Evolutionary conservation across 2,329 filamentous ascomycete species (phyloP), one percentile per base, ranked within the genome.

Genomic region (Ascochyta viciae-villosae): DNA sequence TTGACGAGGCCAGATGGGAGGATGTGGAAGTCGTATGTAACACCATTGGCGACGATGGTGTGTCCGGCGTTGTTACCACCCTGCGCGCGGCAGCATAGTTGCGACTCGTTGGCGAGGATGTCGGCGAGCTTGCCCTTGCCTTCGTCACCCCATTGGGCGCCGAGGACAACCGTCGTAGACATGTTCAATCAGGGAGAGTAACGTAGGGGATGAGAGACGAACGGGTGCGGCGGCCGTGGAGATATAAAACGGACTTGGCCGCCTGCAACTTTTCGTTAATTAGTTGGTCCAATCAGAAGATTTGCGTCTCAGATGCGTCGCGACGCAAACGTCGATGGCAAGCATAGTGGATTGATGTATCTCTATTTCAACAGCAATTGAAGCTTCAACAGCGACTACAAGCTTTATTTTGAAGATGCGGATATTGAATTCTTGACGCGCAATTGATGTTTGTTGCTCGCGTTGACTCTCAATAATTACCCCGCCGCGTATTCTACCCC

Each of bases 1-100:
- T 89, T 90, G 63, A 93, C 81, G 58, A 93, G 83, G 57, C 90
- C 90, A 52, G 86, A 89, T 23, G 74, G 72, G 24, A 76, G 70
- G 63, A 77, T 76, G 58, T 76, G 74, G 63, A 74, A 75, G 52
- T 76, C 74, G 66, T 76, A 76, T 23, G 82, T 84, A 64, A 79
- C 64, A 48, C 79, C 77, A 58, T 78, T 75, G 64, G 78, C 72
- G 65, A 77, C 74, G 50, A 77, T 77, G 50, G 74, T 77, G 61
- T 77, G 74, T 50, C 76, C 76, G 43, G 85, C 85, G 75, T 87
- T 87, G 75, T 87, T 85, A 47, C 85, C 85, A 51, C 85, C 85
- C 63, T 83, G 81, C 50, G 83, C 83, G 63, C 84, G 80, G 65
- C 83, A 84, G 77, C 83, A 86, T 63, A 87, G 75, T 63, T 83